phyloP scores from a whole-genome alignment of 768 basidiomycete genomes.

The Mycena galopus region DNA sequence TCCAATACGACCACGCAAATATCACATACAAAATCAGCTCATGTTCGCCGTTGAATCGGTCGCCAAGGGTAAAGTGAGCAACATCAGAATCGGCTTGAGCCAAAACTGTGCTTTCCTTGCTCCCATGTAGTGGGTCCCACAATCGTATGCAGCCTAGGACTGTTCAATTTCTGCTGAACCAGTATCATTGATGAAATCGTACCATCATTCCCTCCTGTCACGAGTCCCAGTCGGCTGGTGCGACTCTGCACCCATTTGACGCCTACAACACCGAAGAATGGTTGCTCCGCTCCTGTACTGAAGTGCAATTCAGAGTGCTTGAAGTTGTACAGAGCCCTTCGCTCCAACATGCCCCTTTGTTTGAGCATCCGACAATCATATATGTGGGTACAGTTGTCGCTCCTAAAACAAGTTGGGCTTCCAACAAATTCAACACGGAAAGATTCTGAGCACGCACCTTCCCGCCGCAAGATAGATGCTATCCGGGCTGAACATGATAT shows the following conservation, averaged over 20 bases:
- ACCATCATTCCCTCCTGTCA: slow-evolving; percentile 79
- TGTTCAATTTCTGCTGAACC: not conserved
- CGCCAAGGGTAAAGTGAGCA: slow-evolving; percentile 70
- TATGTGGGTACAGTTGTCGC: slow-evolving; percentile 69
- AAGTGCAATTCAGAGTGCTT: slow-evolving; percentile 55
- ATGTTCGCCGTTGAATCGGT: slow-evolving; percentile 63
- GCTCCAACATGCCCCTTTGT: slow-evolving; percentile 44
- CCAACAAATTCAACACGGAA: not conserved
- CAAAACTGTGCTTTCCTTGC: slow-evolving; percentile 61
- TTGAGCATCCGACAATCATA: slow-evolving; percentile 72
- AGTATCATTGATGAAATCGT: slow-evolving; percentile 33
- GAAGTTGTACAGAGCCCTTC: slow-evolving; percentile 57
- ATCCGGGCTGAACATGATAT: slow-evolving; percentile 69
- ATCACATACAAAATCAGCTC: slow-evolving; percentile 70
- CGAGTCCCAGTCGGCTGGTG: slow-evolving; percentile 58
- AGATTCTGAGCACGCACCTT: slow-evolving; percentile 40
- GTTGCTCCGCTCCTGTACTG: slow-evolving; percentile 40
- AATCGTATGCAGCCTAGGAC: slow-evolving; percentile 74
- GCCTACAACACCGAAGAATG: slow-evolving; percentile 64
- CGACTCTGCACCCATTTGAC: slow-evolving; percentile 66
- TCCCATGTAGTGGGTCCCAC: slow-evolving; percentile 70
- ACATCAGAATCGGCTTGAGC: slow-evolving; percentile 70
- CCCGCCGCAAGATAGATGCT: slow-evolving; percentile 71
- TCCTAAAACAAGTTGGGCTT: slow-evolving; percentile 28
- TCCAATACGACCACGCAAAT: not conserved